Evolutionary conservation across 371 early-diverging fungal species (phyloP).

Genomic region (Lichtheimia ornata): DNA sequence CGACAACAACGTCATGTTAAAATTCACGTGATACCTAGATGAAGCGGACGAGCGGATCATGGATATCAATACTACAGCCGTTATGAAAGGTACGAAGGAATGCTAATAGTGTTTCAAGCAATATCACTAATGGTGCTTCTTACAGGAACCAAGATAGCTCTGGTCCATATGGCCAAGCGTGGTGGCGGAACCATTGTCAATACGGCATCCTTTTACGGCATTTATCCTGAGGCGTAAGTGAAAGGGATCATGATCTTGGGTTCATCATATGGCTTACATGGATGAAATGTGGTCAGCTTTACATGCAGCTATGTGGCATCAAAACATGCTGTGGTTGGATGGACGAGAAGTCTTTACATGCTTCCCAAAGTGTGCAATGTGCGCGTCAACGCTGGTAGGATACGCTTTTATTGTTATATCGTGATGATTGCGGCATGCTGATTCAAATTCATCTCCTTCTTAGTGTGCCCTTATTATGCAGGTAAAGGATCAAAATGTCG

Average conservation of each 20-base stretch:
- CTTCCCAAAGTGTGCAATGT: constrained; percentile 31
- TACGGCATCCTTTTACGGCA: constrained; percentile 21
- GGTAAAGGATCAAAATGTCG: neutral
- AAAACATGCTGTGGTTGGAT: constrained; percentile 27
- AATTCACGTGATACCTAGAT: constrained; percentile 13
- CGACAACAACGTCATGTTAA: constrained; percentile 8
- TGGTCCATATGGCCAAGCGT: constrained; percentile 39
- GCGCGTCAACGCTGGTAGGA: constrained; percentile 27
- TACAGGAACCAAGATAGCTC: constrained; percentile 32
- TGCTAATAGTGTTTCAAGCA: too few relatives aligned
- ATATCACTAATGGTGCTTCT: constrained; percentile 14
- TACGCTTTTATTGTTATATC: too few relatives aligned
- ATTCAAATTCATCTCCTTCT: too few relatives aligned
- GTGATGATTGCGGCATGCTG: too few relatives aligned
- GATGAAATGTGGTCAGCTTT: neutral
- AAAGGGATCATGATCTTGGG: neutral
- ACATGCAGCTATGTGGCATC: constrained; percentile 14
- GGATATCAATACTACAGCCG: constrained; percentile 68
- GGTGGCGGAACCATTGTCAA: constrained; percentile 48
- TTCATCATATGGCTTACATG: constrained; percentile 4
- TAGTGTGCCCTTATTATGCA: too few relatives aligned
- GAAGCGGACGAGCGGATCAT: constrained; percentile 49
- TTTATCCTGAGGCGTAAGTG: constrained; percentile 18
- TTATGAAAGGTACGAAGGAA: constrained; percentile 53
- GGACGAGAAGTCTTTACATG: constrained; percentile 15